phyloP scores from a whole-genome alignment of 2,329 filamentous ascomycete species.

The Trichophyton verrucosum region DNA sequence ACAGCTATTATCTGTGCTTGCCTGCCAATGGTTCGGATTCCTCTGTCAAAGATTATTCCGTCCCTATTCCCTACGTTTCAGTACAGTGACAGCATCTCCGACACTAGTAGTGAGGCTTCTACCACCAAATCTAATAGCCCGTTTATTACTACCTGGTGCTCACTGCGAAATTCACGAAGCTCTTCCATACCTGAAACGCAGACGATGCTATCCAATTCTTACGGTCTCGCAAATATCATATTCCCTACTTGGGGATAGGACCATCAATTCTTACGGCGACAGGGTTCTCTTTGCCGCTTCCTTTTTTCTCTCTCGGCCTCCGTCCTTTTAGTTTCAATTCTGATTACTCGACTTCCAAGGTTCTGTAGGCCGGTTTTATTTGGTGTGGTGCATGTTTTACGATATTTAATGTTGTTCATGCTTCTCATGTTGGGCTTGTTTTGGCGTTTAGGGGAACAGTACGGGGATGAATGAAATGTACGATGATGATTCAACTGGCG shows the following conservation, averaged over 20 bases:
- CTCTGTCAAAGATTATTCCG: conserved; percentile 17
- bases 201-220: background rate
- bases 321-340: background rate
- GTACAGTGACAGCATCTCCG: background rate
- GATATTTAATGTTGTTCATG: background rate
- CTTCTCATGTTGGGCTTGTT: background rate
- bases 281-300: background rate
- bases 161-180: background rate
- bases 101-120: background rate
- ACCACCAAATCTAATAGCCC: background rate
- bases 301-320: background rate
- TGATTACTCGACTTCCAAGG: background rate
- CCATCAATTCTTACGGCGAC: background rate
- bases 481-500: background rate
- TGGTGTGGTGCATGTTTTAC: background rate
- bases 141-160: background rate
- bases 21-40: conserved; percentile 25
- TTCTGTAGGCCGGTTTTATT: background rate
- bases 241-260: background rate
- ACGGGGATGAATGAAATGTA: background rate
- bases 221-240: background rate
- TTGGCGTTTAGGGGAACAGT: background rate
- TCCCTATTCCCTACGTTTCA: conserved; percentile 4
- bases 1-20: conserved; percentile 29
- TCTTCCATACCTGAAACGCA: background rate